Evolutionary conservation across 1,284 basidiomycete genomes (phyloP).

Genomic region (Irpex sp.): DNA sequence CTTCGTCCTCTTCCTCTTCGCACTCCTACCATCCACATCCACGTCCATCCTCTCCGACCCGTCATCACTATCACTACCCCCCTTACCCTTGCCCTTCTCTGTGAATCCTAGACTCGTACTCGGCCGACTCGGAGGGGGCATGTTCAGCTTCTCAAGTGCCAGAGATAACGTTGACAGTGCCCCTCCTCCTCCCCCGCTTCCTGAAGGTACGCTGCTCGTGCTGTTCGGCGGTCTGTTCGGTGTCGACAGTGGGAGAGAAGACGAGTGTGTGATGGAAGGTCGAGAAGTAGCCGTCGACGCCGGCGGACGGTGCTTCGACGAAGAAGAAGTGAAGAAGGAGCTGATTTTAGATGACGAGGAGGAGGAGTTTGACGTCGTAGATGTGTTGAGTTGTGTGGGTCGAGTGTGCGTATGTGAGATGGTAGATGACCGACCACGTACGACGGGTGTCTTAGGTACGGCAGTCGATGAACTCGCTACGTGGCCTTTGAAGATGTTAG

Average conservation of each 20-base stretch:
- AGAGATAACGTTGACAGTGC: conserved; percentile 43
- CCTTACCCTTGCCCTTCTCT: conserved; percentile 12
- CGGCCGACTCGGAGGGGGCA: conserved; percentile 45
- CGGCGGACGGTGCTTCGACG: conserved; percentile 9
- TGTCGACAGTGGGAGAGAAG: neutral
- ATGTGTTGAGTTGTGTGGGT: conserved; percentile 16
- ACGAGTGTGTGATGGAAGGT: conserved; percentile 5
- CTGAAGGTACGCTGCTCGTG: conserved; percentile 6
- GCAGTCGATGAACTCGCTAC: neutral
- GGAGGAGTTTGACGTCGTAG: conserved; percentile 21
- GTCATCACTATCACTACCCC: conserved; percentile 9
- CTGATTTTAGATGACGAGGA: conserved; percentile 16
- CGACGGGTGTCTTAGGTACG: neutral
- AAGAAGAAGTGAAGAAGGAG: conserved; percentile 11
- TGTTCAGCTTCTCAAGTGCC: conserved; percentile 58
- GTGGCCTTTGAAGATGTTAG: neutral
- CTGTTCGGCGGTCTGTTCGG: neutral
- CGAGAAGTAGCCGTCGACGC: neutral
- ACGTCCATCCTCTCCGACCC: conserved; percentile 5
- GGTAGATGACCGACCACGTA: conserved; percentile 15
- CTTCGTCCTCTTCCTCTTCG: neutral
- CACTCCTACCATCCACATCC: neutral
- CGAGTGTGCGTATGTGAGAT: conserved; percentile 25
- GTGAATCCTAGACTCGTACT: conserved; percentile 15
- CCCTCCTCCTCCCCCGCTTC: neutral